Evolutionary conservation across 441 rosid genomes (phyloP).

Genomic region (Erodium trifolium): DNA sequence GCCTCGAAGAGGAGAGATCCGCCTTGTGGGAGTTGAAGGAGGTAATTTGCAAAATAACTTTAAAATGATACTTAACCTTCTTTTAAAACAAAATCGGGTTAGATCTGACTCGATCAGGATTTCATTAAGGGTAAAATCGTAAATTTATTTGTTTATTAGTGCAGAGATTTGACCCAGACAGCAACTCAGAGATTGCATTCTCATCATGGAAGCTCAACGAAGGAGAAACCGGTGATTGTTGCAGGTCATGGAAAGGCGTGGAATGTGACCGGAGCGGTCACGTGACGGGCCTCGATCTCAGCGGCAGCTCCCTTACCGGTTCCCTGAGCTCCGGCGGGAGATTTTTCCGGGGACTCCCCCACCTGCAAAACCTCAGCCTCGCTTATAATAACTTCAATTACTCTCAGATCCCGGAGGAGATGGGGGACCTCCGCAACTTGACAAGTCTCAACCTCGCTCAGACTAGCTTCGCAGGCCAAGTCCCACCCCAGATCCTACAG

Average conservation of each 20-base stretch:
- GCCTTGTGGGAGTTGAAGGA: constrained; percentile 7
- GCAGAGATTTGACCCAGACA: neutral
- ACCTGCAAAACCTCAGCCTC: constrained; percentile 18
- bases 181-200: neutral
- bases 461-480: constrained; percentile 11
- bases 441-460: constrained; percentile 4
- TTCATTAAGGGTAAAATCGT: too few species aligned
- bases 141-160: too few species aligned
- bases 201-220: constrained; percentile 3
- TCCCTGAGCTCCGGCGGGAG: constrained; percentile 19
- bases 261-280: constrained; percentile 20
- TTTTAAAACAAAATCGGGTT: too few species aligned
- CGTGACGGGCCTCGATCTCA: constrained; percentile 27
- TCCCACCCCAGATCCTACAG: constrained; percentile 12
- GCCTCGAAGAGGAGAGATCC: constrained; percentile 6
- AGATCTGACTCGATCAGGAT: too few species aligned
- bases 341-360: constrained; percentile 21
- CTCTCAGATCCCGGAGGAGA: constrained; percentile 10
- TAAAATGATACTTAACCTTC: too few species aligned
- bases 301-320: constrained; percentile 20
- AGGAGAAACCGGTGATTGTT: constrained; percentile 26
- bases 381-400: neutral
- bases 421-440: constrained; percentile 14
- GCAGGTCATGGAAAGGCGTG: constrained; percentile 30
- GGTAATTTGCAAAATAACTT: too few species aligned